Conservation (phyloP, 2,329 filamentous ascomycete species). For the Fusarium nisikadoi region DNA sequence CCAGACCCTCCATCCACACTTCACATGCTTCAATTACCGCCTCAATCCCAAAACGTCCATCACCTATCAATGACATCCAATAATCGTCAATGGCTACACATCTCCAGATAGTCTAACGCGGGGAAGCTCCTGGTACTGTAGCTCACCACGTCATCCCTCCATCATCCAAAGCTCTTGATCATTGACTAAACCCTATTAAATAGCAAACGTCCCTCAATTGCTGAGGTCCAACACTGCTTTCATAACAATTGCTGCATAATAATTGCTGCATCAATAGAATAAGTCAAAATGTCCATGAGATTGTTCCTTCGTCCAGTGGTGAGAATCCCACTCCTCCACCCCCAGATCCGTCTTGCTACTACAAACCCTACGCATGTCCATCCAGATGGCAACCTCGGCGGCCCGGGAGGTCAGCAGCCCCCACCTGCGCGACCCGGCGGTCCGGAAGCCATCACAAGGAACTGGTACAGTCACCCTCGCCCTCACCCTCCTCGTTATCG, state of each 20-base stretch:
- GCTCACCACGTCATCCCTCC: constrained; percentile 36
- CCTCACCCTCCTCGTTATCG: background rate
- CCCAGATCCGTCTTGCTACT: constrained; percentile 22
- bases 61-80: constrained; percentile 16
- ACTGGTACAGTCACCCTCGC: constrained; percentile 42
- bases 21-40: background rate
- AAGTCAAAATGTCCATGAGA: constrained; percentile 25
- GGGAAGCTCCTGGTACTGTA: constrained; percentile 7
- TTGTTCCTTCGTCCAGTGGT: constrained; percentile 33
- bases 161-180: constrained; percentile 33
- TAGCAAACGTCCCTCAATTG: background rate
- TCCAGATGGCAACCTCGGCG: constrained; percentile 42
- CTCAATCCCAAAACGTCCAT: constrained; percentile 13
- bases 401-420: constrained; percentile 49
- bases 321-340: constrained; percentile 37
- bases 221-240: background rate
- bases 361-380: constrained; percentile 1
- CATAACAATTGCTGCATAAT: background rate
- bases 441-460: constrained; percentile 45
- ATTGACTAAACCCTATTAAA: constrained; percentile 8
- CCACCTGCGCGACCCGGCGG: constrained; percentile 43
- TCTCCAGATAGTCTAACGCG: constrained; percentile 5
- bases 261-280: background rate
- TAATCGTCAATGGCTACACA: constrained; percentile 8
- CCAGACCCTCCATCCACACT: background rate